Percentiles rank a stretch among this genome's conserved stretches.
phyloP scores from a whole-genome alignment of 129 eudicot genomes.

The Centrapalus pauciflorus region DNA sequence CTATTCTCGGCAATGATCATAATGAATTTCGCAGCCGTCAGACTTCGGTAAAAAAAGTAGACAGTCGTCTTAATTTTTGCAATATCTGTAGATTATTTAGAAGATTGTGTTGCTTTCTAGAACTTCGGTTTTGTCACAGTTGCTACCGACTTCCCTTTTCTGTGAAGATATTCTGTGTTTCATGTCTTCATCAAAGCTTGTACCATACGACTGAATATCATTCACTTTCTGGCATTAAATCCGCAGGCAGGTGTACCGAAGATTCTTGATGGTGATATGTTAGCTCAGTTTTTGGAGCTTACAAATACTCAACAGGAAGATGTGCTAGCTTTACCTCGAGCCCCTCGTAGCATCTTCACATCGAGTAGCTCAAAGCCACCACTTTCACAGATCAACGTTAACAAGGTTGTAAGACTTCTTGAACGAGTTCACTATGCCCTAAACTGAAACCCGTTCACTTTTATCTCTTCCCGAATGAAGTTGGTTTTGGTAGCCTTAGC shows the following conservation, averaged over 20 bases:
- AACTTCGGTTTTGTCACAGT: too few species aligned
- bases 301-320: constrained; percentile 89
- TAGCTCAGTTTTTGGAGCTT: constrained; percentile 90
- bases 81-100: neutral
- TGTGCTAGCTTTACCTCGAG: constrained; percentile 54
- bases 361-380: constrained; percentile 37
- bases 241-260: constrained; percentile 53
- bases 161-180: too few species aligned
- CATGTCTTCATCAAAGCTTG: too few species aligned
- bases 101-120: too few species aligned
- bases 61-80: neutral
- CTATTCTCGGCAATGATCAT: constrained; percentile 77
- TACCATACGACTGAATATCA: too few species aligned
- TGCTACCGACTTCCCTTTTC: too few species aligned
- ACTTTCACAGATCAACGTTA: constrained; percentile 42
- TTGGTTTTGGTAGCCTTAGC: constrained; percentile 3
- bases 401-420: constrained; percentile 81
- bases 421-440: constrained; percentile 80
- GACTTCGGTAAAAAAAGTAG: constrained; percentile 50
- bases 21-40: constrained; percentile 71
- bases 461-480: neutral
- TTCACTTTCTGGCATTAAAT: too few species aligned
- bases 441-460: constrained; percentile 21
- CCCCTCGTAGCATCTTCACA: constrained; percentile 33
- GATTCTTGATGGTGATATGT: constrained; percentile 88